Percentiles rank a stretch among this genome's conserved stretches.
Evolutionary conservation across 352 stramenopile genomes (phyloP).

Genomic region (Saprolegnia parasitica): DNA sequence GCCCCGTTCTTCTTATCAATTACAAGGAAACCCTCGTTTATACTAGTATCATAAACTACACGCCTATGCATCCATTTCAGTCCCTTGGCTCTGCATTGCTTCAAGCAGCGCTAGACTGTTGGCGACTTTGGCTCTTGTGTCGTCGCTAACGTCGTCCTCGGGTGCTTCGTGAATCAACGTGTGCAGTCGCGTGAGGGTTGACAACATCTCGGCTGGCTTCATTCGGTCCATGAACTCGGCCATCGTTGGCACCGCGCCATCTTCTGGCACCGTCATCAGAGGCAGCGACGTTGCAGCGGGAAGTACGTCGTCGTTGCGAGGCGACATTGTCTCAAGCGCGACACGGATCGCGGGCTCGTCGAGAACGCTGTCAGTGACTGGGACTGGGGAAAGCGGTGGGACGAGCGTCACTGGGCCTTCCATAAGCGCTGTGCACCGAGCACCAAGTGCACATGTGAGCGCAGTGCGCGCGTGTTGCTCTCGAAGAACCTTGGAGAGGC

Average conservation of each 20-base stretch:
- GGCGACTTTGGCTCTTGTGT: background rate
- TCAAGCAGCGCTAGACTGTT: background rate
- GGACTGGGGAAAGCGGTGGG: background rate
- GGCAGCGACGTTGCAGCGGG: background rate
- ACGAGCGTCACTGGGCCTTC: slow-evolving; percentile 5
- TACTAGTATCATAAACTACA: slow-evolving; percentile 14
- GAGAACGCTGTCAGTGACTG: background rate
- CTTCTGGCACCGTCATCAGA: background rate
- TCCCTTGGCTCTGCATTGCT: background rate
- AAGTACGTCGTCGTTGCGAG: background rate
- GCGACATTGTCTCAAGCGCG: too few relatives aligned
- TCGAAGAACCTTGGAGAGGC: slow-evolving; percentile 7
- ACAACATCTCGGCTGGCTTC: background rate
- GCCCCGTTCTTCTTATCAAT: background rate
- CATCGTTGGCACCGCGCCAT: background rate
- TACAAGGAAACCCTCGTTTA: background rate
- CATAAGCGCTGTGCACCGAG: background rate
- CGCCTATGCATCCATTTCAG: background rate
- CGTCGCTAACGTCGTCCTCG: background rate
- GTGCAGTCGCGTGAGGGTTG: background rate
- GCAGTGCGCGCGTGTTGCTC: background rate
- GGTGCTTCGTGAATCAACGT: background rate
- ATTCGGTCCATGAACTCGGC: slow-evolving; percentile 14
- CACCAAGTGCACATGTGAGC: background rate
- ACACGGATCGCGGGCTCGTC: background rate